Base-by-base conservation (phyloP, 441 rosid species). In the Pelargonium cotyledonis region DNA sequence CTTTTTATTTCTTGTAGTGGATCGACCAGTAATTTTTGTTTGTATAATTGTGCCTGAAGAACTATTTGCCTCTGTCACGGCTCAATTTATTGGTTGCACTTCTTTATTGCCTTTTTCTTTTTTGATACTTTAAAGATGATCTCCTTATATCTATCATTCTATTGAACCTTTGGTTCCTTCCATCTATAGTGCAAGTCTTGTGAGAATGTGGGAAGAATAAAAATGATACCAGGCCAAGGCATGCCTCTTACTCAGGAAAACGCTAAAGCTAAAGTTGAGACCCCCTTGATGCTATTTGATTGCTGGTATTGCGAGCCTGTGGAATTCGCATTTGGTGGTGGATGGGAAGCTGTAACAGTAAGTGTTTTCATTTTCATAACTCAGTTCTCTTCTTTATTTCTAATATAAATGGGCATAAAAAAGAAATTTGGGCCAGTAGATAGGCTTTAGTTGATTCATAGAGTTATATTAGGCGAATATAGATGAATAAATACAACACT, bases 261-360 rank as follows among this genome's bases (percentile, higher is more conserved):
- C 69, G 79, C 87, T 47, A 86, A 93, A 69, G 74, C 76, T n/a
- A 96, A 92, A 69, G 77, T 72, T 9, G 84, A 73, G 80, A 81
- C 84, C 46, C 95, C 95, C 23, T 40, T 93, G 83, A 93, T 93
- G 98, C 75, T 84, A 58, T 88, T 93, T 66, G 95, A 91, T 58
- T 93, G 85, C 76, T 83, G 97, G 47, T 96, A 96, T 38, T 91
- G 80, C 66, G 98, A 93, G 73, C 97, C 95, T 49, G 76, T 80
- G 19, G 96, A 76, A 79, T 91, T 84, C 65, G 68, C 85, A 16
- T 89, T 93, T 74, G 79, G 76, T 71, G 83, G 66, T 74, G 88
- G 79, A 53, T 93, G 97, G 98, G 85, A 82, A 74, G 91, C 85
- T 73, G 86, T 83, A 74, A 88, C 97, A 78, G 97, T 91, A 83